phyloP scores from a whole-genome alignment of 2,329 filamentous ascomycete genomes.

The Diaporthe sp. region DNA sequence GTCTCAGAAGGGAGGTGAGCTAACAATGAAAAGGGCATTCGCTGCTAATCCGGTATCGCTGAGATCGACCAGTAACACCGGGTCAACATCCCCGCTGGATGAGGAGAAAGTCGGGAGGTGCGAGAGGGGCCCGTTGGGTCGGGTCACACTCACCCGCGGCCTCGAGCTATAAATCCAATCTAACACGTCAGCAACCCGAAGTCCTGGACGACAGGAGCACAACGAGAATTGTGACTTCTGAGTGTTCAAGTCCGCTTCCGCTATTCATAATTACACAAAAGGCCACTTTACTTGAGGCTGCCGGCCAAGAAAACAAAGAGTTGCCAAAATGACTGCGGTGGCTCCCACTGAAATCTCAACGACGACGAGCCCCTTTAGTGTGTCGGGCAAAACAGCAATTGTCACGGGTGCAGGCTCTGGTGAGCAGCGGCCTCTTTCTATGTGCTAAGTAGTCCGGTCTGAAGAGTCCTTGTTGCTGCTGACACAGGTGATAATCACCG shows the following conservation, averaged over 20 bases:
- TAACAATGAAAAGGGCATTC: background rate
- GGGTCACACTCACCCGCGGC: slow-evolving; percentile 10
- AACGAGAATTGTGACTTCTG: background rate
- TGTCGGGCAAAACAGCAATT: slow-evolving; percentile 62
- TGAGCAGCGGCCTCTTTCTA: slow-evolving; percentile 41
- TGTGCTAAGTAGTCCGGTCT: rapidly evolving
- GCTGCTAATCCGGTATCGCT: slow-evolving; percentile 9
- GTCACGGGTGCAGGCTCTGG: slow-evolving; percentile 68
- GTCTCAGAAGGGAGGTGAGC: background rate
- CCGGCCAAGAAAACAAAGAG: background rate
- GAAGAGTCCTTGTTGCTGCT: background rate
- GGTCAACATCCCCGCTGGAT: slow-evolving; percentile 5
- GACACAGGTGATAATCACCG: background rate
- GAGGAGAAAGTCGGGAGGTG: slow-evolving; percentile 8
- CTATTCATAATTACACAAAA: background rate
- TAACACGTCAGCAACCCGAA: background rate
- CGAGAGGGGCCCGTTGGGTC: slow-evolving; percentile 12
- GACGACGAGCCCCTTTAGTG: slow-evolving; percentile 37
- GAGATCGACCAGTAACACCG: background rate
- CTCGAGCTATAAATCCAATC: background rate
- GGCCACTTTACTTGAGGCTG: background rate
- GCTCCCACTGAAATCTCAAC: background rate
- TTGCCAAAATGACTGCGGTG: background rate
- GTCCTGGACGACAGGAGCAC: background rate
- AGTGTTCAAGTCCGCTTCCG: background rate